Evolutionary conservation across 2,329 filamentous ascomycete species (phyloP), one percentile per base, ranked within the genome.

Genomic region (Neofusicoccum sp.): DNA sequence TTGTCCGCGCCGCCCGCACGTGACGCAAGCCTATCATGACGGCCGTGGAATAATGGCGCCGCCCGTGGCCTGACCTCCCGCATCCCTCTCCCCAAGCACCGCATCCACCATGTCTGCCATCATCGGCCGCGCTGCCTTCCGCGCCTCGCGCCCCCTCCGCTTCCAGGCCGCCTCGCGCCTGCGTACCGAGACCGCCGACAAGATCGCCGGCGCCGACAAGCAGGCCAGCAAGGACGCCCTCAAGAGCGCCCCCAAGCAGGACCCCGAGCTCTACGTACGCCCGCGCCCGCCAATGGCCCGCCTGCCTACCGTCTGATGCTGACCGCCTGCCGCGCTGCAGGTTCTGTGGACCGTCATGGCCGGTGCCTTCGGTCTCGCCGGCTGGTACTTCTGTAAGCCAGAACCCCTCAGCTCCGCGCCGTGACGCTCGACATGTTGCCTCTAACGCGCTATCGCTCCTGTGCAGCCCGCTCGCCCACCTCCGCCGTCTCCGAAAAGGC

Each of bases 341-440:
- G 87, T 98, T 73, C 89, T 99, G 67, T 85, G 93, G 66, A 90
- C 86, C 73, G 88, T 98, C 76, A 96, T 98, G 91, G 87, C 89
- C 70, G 88, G 88, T 75, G 89, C 91, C 70, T 89, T 97, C 73
- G 87, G 88, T 72, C 87, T 95, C 70, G 93, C 91, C 68, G 93
- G 93, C 75, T 96, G 88, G 86, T 91, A 93, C 81, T 90, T 95
- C 71, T 89, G 89, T 90, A 84, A 74, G 78, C 61, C 62, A 47
- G 30, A 61, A 58, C 59, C 24, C 38, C 44, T 49, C 60, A 12
- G 24, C 26, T 58, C 43, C 24, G 40, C 24, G 34, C n/a, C 51
- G 33, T 53, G 38, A 16, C 8, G 16, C 28, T 47, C 44, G 57
- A 49, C 24, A 43, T 16, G 6, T 24, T 14, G 7, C 16, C 16